phyloP scores from a whole-genome alignment of 768 basidiomycete species.

The Leccinum longicurvipes region DNA sequence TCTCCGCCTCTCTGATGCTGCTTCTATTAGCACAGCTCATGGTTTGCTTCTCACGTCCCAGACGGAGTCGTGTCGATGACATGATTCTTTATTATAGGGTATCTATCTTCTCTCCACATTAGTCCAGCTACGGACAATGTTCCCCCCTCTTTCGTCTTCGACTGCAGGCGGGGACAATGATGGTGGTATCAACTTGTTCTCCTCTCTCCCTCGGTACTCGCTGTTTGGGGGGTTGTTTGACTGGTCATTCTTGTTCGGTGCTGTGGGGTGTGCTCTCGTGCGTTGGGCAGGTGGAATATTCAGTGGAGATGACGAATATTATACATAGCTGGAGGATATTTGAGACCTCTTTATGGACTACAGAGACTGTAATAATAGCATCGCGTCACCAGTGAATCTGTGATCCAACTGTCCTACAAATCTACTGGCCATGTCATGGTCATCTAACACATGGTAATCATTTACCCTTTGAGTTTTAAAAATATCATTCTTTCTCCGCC shows the following conservation, averaged over 20 bases:
- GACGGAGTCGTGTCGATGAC: constrained; percentile 1
- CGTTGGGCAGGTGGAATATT: constrained; percentile 50
- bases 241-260: constrained; percentile 64
- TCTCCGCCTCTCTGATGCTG: constrained; percentile 74
- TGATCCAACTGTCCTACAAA: not conserved
- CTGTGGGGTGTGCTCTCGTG: constrained; percentile 42
- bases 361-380: not conserved
- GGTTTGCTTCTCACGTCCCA: constrained; percentile 41
- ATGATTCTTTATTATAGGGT: constrained; percentile 43
- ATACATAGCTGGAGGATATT: constrained; percentile 3
- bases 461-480: too few species aligned
- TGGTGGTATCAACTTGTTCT: constrained; percentile 51
- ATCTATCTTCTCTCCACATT: constrained; percentile 82
- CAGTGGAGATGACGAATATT: constrained; percentile 15
- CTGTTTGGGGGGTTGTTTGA: constrained; percentile 75
- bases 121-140: constrained; percentile 77
- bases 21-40: constrained; percentile 79
- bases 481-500: not conserved
- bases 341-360: not conserved
- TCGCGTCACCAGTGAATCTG: not conserved
- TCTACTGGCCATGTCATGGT: not conserved
- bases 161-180: constrained; percentile 6
- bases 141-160: constrained; percentile 49
- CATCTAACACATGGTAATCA: not conserved
- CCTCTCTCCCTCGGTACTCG: constrained; percentile 69